Evolutionary conservation across 2,329 filamentous ascomycete species (phyloP).

Genomic region (Alternaria arborescens): DNA sequence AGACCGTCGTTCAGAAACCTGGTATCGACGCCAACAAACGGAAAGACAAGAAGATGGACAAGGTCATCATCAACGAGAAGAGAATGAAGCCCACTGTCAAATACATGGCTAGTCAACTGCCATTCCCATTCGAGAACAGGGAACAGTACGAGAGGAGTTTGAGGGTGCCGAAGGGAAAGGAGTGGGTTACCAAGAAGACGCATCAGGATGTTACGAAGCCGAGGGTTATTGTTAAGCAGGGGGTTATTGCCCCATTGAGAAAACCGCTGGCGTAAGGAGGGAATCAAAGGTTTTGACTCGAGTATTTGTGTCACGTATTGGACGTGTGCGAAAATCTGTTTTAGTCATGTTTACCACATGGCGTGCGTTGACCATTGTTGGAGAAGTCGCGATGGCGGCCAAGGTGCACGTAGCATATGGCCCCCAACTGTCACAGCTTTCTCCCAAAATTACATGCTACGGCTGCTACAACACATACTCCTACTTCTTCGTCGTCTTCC

Average conservation of each 20-base stretch:
- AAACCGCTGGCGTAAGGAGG: conserved; percentile 67
- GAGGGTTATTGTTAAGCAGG: conserved; percentile 87
- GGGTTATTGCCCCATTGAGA: conserved; percentile 89
- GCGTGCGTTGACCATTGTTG: neutral
- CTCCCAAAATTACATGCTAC: neutral
- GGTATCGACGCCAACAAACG: conserved; percentile 80
- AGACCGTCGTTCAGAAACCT: conserved; percentile 69
- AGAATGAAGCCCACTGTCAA: conserved; percentile 88
- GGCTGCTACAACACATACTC: neutral
- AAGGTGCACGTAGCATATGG: neutral
- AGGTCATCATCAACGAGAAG: conserved; percentile 94
- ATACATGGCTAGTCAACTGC: conserved; percentile 83
- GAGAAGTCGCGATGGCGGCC: neutral
- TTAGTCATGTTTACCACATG: neutral
- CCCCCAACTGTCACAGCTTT: neutral
- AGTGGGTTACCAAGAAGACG: conserved; percentile 96
- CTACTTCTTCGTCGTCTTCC: neutral
- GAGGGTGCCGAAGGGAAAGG: conserved; percentile 85
- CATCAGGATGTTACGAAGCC: conserved; percentile 92
- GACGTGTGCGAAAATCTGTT: neutral
- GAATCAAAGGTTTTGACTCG: neutral
- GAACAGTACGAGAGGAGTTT: conserved; percentile 91
- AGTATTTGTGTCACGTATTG: too few relatives aligned
- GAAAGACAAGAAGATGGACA: conserved; percentile 81
- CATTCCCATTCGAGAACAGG: conserved; percentile 86